Base-by-base conservation (phyloP, 1,139 yeast species). In the Wickerhamomyces sp. region DNA sequence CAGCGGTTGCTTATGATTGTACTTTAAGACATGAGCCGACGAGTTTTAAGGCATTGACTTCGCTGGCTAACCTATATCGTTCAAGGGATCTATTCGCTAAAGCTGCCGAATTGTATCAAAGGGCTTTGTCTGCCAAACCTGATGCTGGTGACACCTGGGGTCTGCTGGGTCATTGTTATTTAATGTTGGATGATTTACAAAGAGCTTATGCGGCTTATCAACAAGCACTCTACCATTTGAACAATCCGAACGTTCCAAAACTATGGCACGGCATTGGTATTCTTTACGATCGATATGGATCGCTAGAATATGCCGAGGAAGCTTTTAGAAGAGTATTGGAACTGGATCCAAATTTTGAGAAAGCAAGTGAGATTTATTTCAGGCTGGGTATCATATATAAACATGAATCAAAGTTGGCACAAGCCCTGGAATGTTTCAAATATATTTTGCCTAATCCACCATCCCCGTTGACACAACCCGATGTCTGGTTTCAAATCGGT, bases 191-290 rank as follows among this genome's bases (percentile, higher is more conserved):
- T 59, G 97, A 91, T 55, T 70, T 91, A 45, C 96, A 87, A 59
- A 75, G 95, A 49, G 96, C 97, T 3, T 91, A 91, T 59, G 84
- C 91, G 32, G 96, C 97, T 10, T 91, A 91, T 62, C 98, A 91
- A 64, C 87, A 94, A 56, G 97, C 98, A 2, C 68, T 91, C 39
- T 83, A 86, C 58, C 91, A 88, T 56, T 65, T 89, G 57, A 88
- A 86, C 46, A 89, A 91, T 55, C 95, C 96, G 33, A 87, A 88
- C 51, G 96, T 89, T 33, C 97, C 98, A 36, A 88, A 88, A 58
- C 73, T 89, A 49, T 91, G 98, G 97, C 96, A 91, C 59, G 98
- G 98, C 0, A 91, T 91, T 49, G 98, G 98, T 26, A 91, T 91
- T 42, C 68, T 91, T 42, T 91, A 91, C 59, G 98, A 91, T 59